Evolutionary conservation across 2,329 filamentous ascomycete species (phyloP).

Genomic region (Magnaporthiopsis poae): DNA sequence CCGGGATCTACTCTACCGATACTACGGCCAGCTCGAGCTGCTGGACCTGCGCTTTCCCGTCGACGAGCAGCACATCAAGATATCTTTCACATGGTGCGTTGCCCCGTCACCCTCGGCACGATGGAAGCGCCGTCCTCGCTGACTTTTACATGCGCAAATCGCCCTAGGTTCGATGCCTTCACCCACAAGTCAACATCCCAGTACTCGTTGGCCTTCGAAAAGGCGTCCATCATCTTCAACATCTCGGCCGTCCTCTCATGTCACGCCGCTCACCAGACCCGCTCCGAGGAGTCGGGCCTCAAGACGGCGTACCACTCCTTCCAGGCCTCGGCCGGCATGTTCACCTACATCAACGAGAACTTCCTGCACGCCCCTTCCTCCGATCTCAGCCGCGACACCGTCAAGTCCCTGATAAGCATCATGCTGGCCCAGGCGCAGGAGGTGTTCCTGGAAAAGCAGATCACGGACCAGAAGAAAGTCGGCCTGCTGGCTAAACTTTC

Average conservation of each 20-base stretch:
- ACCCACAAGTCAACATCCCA: slow-evolving; percentile 96
- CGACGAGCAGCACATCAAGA: slow-evolving; percentile 98
- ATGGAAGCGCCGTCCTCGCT: background rate
- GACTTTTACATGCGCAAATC: background rate
- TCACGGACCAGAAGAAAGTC: slow-evolving; percentile 83
- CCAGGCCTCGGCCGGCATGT: slow-evolving; percentile 97
- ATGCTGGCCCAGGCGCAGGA: slow-evolving; percentile 95
- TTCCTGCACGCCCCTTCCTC: slow-evolving; percentile 93
- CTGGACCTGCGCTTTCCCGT: slow-evolving; percentile 91
- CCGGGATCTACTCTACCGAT: slow-evolving; percentile 85
- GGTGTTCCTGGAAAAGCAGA: slow-evolving; percentile 93
- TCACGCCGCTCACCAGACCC: slow-evolving; percentile 85
- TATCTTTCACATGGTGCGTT: slow-evolving; percentile 86
- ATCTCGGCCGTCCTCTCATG: slow-evolving; percentile 95
- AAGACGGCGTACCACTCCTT: slow-evolving; percentile 98
- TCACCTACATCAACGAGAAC: slow-evolving; percentile 99
- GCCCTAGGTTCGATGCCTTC: slow-evolving; percentile 88
- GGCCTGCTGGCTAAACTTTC: slow-evolving; percentile 86
- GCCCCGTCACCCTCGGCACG: background rate
- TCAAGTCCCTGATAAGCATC: slow-evolving; percentile 85
- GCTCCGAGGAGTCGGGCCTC: slow-evolving; percentile 81
- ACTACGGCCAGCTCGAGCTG: slow-evolving; percentile 93
- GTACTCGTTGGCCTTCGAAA: slow-evolving; percentile 93
- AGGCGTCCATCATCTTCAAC: slow-evolving; percentile 98
- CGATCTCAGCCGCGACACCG: slow-evolving; percentile 89